These are phyloP conservation scores for Pyricularia grisea DNA, from an alignment of 2,329 filamentous ascomycete genomes.

Conservation along the genomic window DNA sequence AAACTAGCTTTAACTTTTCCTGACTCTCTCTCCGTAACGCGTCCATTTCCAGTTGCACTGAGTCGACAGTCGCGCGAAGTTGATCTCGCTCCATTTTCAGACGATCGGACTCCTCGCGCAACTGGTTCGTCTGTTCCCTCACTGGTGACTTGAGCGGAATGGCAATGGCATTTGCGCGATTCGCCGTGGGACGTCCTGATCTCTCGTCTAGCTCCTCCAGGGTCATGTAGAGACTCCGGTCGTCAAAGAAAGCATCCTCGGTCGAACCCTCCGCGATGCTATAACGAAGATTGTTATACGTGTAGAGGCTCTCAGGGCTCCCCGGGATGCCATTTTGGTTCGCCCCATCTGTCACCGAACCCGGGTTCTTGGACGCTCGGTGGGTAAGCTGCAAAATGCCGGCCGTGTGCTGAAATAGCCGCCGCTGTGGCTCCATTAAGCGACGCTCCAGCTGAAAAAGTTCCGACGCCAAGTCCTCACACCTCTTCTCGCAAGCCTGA, in stretches of 20 bases:
- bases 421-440: slow-evolving; percentile 63
- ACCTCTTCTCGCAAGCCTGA: slow-evolving; percentile 64
- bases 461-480: slow-evolving; percentile 75
- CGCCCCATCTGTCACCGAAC: neutral
- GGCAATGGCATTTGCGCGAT: slow-evolving; percentile 36
- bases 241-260: slow-evolving; percentile 62
- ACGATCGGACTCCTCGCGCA: slow-evolving; percentile 31
- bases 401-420: slow-evolving; percentile 81
- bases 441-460: slow-evolving; percentile 72
- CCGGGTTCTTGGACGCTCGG: slow-evolving; percentile 51
- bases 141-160: slow-evolving; percentile 50
- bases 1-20: slow-evolving; percentile 39
- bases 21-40: slow-evolving; percentile 23
- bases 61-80: slow-evolving; percentile 16
- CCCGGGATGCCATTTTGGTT: slow-evolving; percentile 51
- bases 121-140: slow-evolving; percentile 41
- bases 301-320: slow-evolving; percentile 69
- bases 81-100: slow-evolving; percentile 19
- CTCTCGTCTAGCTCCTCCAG: slow-evolving; percentile 53
- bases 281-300: slow-evolving; percentile 49
- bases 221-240: slow-evolving; percentile 62
- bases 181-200: slow-evolving; percentile 13
- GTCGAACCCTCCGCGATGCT: slow-evolving; percentile 41
- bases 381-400: slow-evolving; percentile 88
- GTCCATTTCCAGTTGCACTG: slow-evolving; percentile 24